phyloP scores from a whole-genome alignment of 2,329 filamentous ascomycete genomes.

The Monosporascus sp. region DNA sequence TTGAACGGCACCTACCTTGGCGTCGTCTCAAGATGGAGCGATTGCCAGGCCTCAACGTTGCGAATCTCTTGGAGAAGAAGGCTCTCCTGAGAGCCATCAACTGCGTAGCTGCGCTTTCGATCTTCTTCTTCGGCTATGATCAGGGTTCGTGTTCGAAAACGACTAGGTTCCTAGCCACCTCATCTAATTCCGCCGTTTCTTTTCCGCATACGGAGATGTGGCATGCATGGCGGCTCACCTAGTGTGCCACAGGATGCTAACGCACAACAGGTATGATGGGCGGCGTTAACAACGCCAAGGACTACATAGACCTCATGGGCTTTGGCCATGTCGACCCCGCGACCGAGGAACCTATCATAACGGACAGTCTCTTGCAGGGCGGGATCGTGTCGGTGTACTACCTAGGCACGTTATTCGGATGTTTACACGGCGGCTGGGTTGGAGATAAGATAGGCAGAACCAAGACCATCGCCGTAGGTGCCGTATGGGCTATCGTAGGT shows the following conservation, averaged over 20 bases:
- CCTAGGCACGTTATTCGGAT: conserved; percentile 57
- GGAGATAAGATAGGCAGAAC: conserved; percentile 60
- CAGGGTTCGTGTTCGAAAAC: conserved; percentile 50
- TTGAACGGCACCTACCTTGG: too few relatives aligned
- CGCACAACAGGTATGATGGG: conserved; percentile 41
- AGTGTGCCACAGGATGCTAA: neutral
- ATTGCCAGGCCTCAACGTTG: conserved; percentile 26
- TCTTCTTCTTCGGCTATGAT: conserved; percentile 62
- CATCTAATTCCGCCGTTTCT: too few relatives aligned
- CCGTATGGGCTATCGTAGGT: conserved; percentile 53
- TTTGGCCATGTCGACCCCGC: conserved; percentile 54
- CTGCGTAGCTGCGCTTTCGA: conserved; percentile 57
- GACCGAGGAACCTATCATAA: conserved; percentile 46
- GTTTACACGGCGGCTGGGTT: conserved; percentile 56
- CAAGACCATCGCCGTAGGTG: conserved; percentile 56
- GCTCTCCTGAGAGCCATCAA: conserved; percentile 43
- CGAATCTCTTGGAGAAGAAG: conserved; percentile 27
- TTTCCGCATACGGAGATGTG: too few relatives aligned
- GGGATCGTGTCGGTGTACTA: conserved; percentile 56
- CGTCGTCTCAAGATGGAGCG: conserved; percentile 21
- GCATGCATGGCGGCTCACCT: too few relatives aligned
- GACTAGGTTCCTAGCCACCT: conserved; percentile 5
- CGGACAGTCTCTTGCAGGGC: conserved; percentile 55
- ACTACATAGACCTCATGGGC: conserved; percentile 61
- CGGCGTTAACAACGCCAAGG: conserved; percentile 59